These are phyloP conservation scores for Candida verbasci DNA, from an alignment of 805 yeast species.

Conservation along the genomic window DNA sequence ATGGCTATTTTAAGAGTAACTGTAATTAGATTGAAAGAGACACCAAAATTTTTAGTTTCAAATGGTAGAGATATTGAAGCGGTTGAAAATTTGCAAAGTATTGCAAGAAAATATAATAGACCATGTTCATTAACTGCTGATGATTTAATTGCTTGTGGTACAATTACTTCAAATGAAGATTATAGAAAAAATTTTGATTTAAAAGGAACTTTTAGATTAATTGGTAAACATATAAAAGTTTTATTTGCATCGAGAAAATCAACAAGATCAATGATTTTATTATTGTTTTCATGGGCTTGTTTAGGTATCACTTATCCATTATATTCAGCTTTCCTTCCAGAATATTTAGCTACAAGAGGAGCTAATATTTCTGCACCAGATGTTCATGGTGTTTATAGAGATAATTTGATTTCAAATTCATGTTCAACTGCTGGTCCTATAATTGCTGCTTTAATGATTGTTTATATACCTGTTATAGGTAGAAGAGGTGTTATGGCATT, in stretches of 20 bases:
- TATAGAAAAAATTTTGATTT: constrained; percentile 17
- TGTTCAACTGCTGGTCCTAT: constrained; percentile 27
- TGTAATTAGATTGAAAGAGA: constrained; percentile 39
- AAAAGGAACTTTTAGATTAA: constrained; percentile 17
- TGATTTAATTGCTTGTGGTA: constrained; percentile 43
- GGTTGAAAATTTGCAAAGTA: constrained; percentile 31
- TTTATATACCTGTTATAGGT: constrained; percentile 33
- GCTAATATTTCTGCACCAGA: constrained; percentile 37
- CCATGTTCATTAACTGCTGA: constrained; percentile 41
- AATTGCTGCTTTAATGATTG: constrained; percentile 21
- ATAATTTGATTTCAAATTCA: constrained; percentile 23
- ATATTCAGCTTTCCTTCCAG: constrained; percentile 49
- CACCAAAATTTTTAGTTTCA: constrained; percentile 53
- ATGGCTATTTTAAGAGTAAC: constrained; percentile 32
- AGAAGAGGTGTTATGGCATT: constrained; percentile 55
- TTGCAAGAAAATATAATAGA: constrained; percentile 44
- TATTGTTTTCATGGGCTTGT: constrained; percentile 48
- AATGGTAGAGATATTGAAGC: constrained; percentile 52
- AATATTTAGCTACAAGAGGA: constrained; percentile 48
- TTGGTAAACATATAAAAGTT: constrained; percentile 35
- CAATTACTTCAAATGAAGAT: constrained; percentile 15
- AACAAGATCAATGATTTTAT: constrained; percentile 35
- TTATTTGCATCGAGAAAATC: constrained; percentile 36
- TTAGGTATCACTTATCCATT: constrained; percentile 54
- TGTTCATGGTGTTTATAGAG: constrained; percentile 19